phyloP scores from a whole-genome alignment of 2,329 filamentous ascomycete species.

The Fusarium drepaniforme region DNA sequence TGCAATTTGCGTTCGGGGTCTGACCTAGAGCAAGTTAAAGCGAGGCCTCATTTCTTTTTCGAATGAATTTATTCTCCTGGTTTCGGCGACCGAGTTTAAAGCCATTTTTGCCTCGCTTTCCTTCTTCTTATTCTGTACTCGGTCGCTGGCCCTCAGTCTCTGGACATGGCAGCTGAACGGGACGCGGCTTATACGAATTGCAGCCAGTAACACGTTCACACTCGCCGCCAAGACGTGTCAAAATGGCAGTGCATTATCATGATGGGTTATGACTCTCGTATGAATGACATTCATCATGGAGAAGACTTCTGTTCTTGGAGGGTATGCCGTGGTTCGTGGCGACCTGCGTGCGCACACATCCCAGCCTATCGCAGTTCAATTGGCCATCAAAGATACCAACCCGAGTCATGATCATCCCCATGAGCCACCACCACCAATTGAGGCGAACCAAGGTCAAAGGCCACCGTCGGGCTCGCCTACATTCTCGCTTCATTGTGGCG shows the following conservation, averaged over 20 bases:
- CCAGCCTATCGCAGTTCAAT: not conserved
- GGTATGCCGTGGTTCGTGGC: not conserved
- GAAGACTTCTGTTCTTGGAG: not conserved
- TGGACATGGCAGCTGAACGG: not conserved
- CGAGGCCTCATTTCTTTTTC: not conserved
- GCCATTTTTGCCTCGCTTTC: not conserved
- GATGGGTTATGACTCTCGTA: not conserved
- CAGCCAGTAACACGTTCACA: not conserved
- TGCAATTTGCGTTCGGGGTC: not conserved
- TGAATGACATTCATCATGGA: not conserved
- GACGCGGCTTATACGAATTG: not conserved
- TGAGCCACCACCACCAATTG: not conserved
- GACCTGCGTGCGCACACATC: not conserved
- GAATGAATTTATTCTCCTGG: not conserved
- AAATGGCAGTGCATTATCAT: not conserved
- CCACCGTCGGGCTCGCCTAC: not conserved
- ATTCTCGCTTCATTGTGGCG: not conserved
- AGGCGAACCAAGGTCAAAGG: not conserved
- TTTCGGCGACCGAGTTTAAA: not conserved
- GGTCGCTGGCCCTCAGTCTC: not conserved
- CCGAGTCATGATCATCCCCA: not conserved
- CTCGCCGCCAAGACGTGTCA: not conserved
- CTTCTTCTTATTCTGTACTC: not conserved
- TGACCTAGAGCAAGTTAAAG: not conserved
- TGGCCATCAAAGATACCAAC: not conserved